Evolutionary conservation across 1,284 basidiomycete species (phyloP).

Genomic region (Xerocomus nothofagi): DNA sequence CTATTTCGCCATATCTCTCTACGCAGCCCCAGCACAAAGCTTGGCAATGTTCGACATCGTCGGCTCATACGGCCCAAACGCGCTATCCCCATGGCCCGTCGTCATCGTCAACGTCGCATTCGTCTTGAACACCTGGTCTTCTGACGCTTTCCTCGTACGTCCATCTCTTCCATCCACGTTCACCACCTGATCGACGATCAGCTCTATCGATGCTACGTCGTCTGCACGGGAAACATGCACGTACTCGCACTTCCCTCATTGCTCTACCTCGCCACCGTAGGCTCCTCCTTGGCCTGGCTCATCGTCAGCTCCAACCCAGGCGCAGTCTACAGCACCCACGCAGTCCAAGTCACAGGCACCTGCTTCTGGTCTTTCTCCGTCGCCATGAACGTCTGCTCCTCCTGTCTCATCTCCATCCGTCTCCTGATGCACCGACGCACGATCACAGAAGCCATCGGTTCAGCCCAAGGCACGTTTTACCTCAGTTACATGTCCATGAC

Average conservation of each 20-base stretch:
- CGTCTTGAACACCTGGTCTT: conserved; percentile 26
- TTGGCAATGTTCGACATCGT: conserved; percentile 16
- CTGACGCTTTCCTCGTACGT: conserved; percentile 28
- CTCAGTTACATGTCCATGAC: conserved; percentile 26
- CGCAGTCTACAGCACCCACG: conserved; percentile 10
- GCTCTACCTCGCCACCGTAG: conserved; percentile 23
- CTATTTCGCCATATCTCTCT: conserved; percentile 21
- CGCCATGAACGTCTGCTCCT: conserved; percentile 15
- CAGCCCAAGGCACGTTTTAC: conserved; percentile 18
- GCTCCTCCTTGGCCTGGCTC: conserved; percentile 18
- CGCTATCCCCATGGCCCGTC: conserved; percentile 19
- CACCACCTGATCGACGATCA: conserved; percentile 2
- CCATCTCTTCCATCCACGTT: no score
- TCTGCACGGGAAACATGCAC: conserved; percentile 15
- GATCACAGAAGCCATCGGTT: conserved; percentile 9
- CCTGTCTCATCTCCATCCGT: conserved; percentile 18
- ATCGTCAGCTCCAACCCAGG: conserved; percentile 8
- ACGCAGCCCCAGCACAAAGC: conserved; percentile 11
- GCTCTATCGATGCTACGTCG: conserved; percentile 30
- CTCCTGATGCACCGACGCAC: conserved; percentile 19
- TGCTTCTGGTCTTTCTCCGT: conserved; percentile 20
- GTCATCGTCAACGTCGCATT: conserved; percentile 17
- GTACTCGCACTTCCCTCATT: not conserved
- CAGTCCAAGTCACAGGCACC: conserved; percentile 17
- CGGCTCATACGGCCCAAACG: conserved; percentile 4